Base-by-base conservation (phyloP, 2,329 filamentous ascomycete species). In the Coniochaeta prunicola region DNA sequence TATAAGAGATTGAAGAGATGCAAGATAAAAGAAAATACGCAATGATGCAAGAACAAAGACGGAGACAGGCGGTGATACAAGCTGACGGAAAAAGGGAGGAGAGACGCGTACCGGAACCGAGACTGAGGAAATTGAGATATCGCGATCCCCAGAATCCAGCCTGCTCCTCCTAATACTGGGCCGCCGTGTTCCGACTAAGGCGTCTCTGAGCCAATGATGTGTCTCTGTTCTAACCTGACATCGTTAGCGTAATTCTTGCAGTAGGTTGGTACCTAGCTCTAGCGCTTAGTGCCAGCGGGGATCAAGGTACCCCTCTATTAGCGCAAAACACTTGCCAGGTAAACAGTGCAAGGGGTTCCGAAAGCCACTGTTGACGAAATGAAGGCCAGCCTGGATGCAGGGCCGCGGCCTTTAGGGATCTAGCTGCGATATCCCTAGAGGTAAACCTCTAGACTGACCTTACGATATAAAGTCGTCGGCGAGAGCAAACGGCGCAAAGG, bases 71-170 rank as follows among this genome's bases (percentile, higher is more conserved):
- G 57, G 61, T 60, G 59, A 21, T 59, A 59, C 53, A 62, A 57
- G n/a, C 17, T 30, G 40, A 60, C 42, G 34, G 59, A 53, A 54
- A 61, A 45, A 55, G 31, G 57, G 48, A 53, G 57, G 59, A 61
- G 57, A 64, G 63, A 66, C 65, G 65, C 66, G 65, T 67, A 66
- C 64, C 59, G 60, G 36, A 64, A 57, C 61, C 48, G 48, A 10
- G 13, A 33, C 55, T 58, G 57, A 63, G 36, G 60, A 59, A 55
- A 53, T 58, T 33, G 53, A 61, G 60, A 56, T 62, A 62, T 62
- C 60, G 62, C 62, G 61, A 61, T 56, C 55, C 45, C 56, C 30
- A 13, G n/a, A 36, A 21, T 17, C 53, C 30, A 34, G n/a, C 15
- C 13, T 33, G 30, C 24, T 28, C 30, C 9, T 53, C 26, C 26